These are phyloP conservation scores for Mycena capillaripes DNA, from an alignment of 768 basidiomycete species.

Conservation along the genomic window DNA sequence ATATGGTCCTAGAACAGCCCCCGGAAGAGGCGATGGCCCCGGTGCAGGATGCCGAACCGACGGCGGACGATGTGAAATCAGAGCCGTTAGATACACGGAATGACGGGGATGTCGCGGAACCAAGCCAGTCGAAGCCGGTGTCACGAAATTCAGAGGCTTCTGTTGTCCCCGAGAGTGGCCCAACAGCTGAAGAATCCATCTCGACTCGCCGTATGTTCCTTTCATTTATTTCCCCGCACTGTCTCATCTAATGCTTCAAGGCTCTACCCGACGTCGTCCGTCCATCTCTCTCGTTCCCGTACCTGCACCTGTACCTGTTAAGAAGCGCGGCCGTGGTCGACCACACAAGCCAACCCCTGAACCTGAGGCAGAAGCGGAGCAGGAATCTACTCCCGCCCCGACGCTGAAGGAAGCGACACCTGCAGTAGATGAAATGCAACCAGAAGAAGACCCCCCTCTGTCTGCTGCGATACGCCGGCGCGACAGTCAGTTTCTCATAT, in stretches of 20 bases:
- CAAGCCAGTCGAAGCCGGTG: conserved; percentile 25
- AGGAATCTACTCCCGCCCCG: conserved; percentile 45
- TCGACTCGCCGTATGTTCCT: conserved; percentile 32
- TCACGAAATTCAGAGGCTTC: conserved; percentile 17
- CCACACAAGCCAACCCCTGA: conserved; percentile 39
- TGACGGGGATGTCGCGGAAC: not conserved
- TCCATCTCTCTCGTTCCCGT: conserved; percentile 45
- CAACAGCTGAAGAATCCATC: conserved; percentile 12
- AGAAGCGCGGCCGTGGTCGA: conserved; percentile 43
- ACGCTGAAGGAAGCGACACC: conserved; percentile 23
- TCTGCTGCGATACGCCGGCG: conserved; percentile 31
- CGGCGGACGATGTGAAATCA: not conserved
- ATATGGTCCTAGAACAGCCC: not conserved
- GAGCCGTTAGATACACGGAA: conserved; percentile 4
- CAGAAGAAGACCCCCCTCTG: conserved; percentile 32
- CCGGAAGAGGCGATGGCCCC: not conserved
- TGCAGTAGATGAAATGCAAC: conserved; percentile 22
- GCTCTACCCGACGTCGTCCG: conserved; percentile 57
- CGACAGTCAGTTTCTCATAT: conserved; percentile 18
- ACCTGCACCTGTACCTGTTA: conserved; percentile 44
- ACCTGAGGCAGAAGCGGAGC: conserved; percentile 47
- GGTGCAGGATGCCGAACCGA: not conserved
- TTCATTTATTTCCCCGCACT: not conserved
- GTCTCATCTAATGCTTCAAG: conserved; percentile 39
- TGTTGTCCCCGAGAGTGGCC: conserved; percentile 5